A percentile compares a stretch with the other conserved stretches of the same genome.
These are phyloP conservation scores for Candida xyloterini DNA, from an alignment of 805 yeast species.

Conservation along the genomic window DNA sequence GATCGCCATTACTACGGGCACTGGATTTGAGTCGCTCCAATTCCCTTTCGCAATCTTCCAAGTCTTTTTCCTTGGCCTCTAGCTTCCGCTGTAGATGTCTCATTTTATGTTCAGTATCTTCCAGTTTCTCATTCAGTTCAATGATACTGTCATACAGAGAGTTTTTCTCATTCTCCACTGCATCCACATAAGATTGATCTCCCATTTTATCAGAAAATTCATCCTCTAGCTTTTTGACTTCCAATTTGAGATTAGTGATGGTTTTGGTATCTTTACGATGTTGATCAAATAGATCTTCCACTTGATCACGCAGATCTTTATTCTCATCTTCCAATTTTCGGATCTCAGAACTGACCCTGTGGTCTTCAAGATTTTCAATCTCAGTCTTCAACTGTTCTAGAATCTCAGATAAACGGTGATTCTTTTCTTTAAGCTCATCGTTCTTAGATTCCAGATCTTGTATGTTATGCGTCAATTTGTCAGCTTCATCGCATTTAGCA, in stretches of 20 bases:
- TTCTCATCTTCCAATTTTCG: constrained; percentile 5
- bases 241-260: constrained; percentile 7
- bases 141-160: constrained; percentile 20
- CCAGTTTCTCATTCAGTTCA: constrained; percentile 15
- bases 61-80: constrained; percentile 7
- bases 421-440: constrained; percentile 9
- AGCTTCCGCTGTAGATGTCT: constrained; percentile 22
- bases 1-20: constrained; percentile 18
- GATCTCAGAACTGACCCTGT: background rate
- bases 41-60: constrained; percentile 4
- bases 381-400: constrained; percentile 7
- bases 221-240: constrained; percentile 7
- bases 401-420: constrained; percentile 4
- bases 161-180: constrained; percentile 28
- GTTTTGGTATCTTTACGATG: constrained; percentile 6
- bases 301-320: constrained; percentile 2
- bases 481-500: constrained; percentile 13
- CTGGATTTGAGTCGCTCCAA: constrained; percentile 16
- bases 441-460: constrained; percentile 27
- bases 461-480: constrained; percentile 13
- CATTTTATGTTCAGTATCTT: constrained; percentile 6
- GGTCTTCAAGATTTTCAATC: constrained; percentile 4
- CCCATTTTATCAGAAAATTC: constrained; percentile 6
- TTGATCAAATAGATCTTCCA: constrained; percentile 4
- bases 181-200: constrained; percentile 28